Percentiles rank a stretch among this genome's conserved stretches.
These are phyloP conservation scores for Davidsoniella australis DNA, from an alignment of 2,329 filamentous ascomycete species.

Conservation along the genomic window DNA sequence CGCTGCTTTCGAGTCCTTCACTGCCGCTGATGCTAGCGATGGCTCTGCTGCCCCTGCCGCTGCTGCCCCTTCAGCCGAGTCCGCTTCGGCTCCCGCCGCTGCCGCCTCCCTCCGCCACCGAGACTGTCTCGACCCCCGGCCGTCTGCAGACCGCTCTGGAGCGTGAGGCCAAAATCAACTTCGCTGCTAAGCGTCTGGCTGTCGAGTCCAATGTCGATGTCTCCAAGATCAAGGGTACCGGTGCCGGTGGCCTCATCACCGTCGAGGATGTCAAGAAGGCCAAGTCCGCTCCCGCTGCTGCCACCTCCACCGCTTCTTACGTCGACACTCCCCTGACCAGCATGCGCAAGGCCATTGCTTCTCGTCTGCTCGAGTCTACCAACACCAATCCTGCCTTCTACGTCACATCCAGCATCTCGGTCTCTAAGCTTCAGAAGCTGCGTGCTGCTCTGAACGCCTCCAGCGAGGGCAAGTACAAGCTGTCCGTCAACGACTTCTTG, in stretches of 20 bases:
- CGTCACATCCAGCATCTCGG: conserved; percentile 78
- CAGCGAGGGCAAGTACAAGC: conserved; percentile 87
- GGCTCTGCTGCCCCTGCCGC: conserved; percentile 46
- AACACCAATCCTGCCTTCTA: conserved; percentile 97
- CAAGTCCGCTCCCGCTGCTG: conserved; percentile 37
- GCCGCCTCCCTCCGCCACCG: conserved; percentile 29
- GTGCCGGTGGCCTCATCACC: conserved; percentile 72
- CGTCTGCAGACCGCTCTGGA: conserved; percentile 71
- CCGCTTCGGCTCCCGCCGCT: conserved; percentile 30
- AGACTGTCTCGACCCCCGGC: conserved; percentile 59
- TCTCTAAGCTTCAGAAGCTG: conserved; percentile 90
- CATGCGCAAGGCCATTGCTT: conserved; percentile 98
- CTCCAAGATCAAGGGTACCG: conserved; percentile 68
- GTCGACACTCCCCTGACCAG: conserved; percentile 70
- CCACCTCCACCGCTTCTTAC: conserved; percentile 47
- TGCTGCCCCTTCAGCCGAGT: conserved; percentile 35
- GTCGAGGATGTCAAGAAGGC: conserved; percentile 88
- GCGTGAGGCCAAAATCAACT: conserved; percentile 56
- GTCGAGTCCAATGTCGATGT: conserved; percentile 69
- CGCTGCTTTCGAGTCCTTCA: conserved; percentile 76
- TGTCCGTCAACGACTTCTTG: conserved; percentile 98
- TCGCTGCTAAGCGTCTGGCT: conserved; percentile 65
- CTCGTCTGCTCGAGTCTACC: conserved; percentile 73
- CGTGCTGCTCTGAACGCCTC: conserved; percentile 82
- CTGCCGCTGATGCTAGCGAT: conserved; percentile 77